A percentile compares a stretch with the other conserved stretches of the same genome.
phyloP scores from a whole-genome alignment of 371 early-diverging fungal genomes.

The Dichotomocladium elegans region DNA sequence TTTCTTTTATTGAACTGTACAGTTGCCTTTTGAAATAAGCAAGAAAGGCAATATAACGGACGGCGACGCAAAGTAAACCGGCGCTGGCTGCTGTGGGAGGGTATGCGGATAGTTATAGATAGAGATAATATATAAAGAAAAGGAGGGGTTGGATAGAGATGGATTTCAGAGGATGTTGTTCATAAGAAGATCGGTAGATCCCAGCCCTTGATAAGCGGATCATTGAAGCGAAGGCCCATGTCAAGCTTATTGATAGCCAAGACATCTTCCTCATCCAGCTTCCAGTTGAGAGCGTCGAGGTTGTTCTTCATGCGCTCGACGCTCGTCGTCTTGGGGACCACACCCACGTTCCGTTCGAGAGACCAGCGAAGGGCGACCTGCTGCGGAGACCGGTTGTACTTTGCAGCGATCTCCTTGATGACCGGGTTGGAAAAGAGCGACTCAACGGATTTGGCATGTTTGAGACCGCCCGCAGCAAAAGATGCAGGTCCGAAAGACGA shows the following conservation, averaged over 20 bases:
- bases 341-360: constrained; percentile 49
- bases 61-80: no score
- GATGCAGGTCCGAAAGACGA: constrained; percentile 61
- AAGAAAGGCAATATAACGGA: no score
- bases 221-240: constrained; percentile 26
- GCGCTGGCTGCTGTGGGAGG: no score
- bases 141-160: not conserved
- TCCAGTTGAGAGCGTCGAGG: constrained; percentile 24
- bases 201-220: constrained; percentile 22
- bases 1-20: no score
- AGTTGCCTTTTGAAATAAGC: no score
- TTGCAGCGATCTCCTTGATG: constrained; percentile 37
- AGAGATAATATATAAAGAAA: no score
- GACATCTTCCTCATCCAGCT: constrained; percentile 32
- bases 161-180: not conserved
- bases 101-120: no score
- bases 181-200: constrained; percentile 22
- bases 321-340: constrained; percentile 65
- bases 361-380: constrained; percentile 60
- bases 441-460: constrained; percentile 20
- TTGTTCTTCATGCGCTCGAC: constrained; percentile 46
- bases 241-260: constrained; percentile 25
- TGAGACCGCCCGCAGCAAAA: constrained; percentile 42
- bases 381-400: constrained; percentile 35
- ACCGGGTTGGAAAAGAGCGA: constrained; percentile 32